phyloP scores from a whole-genome alignment of 208 protist species.

The Borovskyia barvae region DNA sequence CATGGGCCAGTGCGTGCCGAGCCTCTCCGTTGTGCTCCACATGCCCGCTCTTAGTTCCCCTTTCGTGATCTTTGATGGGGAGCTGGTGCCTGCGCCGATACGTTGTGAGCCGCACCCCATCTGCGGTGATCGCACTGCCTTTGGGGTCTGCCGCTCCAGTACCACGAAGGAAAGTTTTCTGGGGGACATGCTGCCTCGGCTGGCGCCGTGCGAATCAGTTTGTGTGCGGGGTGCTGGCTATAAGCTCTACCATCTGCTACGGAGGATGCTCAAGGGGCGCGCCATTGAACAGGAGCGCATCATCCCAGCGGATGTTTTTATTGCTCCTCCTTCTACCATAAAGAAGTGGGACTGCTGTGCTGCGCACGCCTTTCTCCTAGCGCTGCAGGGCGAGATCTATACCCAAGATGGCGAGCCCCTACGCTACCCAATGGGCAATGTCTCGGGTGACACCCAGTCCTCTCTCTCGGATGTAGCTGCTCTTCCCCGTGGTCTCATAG shows the following conservation, averaged over 20 bases:
- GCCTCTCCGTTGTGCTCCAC: slow-evolving; percentile 49
- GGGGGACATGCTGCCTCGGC: slow-evolving; percentile 14
- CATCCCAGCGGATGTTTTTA: slow-evolving; percentile 49
- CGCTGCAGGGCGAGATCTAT: slow-evolving; percentile 58
- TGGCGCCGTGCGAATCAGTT: slow-evolving; percentile 22
- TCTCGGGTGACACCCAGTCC: not conserved
- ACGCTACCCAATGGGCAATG: slow-evolving; percentile 24
- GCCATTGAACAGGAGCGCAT: not conserved
- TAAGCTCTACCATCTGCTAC: slow-evolving; percentile 51
- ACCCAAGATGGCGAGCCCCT: slow-evolving; percentile 28
- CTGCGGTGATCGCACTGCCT: not conserved
- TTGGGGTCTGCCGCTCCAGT: slow-evolving; percentile 38
- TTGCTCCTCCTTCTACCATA: slow-evolving; percentile 47
- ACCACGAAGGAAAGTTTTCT: slow-evolving; percentile 38
- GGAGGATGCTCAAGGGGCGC: slow-evolving; percentile 18
- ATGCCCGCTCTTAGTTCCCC: slow-evolving; percentile 4
- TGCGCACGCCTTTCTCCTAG: slow-evolving; percentile 65
- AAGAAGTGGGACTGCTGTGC: slow-evolving; percentile 84
- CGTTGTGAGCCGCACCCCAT: not conserved
- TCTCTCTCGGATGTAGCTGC: slow-evolving; percentile 7
- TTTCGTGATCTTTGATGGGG: slow-evolving; percentile 54
- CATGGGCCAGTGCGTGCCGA: not conserved
- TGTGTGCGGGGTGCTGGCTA: slow-evolving; percentile 46
- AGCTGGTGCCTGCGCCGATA: slow-evolving; percentile 4
- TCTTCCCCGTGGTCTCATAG: slow-evolving; percentile 41